Evolutionary conservation across 2,329 filamentous ascomycete species (phyloP).

Genomic region (Dactylellina sp.): DNA sequence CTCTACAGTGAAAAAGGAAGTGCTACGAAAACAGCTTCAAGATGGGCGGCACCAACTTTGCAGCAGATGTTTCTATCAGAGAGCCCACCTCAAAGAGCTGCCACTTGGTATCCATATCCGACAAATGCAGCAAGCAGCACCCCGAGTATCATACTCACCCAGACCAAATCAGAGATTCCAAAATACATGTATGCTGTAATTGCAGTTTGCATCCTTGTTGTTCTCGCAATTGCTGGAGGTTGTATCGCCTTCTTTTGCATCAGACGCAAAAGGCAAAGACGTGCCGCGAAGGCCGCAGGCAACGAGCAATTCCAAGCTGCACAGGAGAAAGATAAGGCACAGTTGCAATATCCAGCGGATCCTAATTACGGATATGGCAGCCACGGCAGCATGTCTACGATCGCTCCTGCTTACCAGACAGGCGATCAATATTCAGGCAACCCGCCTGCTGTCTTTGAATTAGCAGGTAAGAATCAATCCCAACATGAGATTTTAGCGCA

Average conservation of each 20-base stretch:
- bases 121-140: constrained; percentile 25
- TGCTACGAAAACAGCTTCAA: constrained; percentile 54
- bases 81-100: constrained; percentile 30
- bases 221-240: constrained; percentile 45
- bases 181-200: constrained; percentile 54
- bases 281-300: constrained; percentile 38
- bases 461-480: constrained; percentile 35
- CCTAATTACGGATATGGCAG: constrained; percentile 34
- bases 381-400: constrained; percentile 46
- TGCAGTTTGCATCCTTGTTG: constrained; percentile 43
- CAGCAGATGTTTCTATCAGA: constrained; percentile 52
- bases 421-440: constrained; percentile 36
- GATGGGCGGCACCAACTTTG: constrained; percentile 57
- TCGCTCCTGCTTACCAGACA: constrained; percentile 46
- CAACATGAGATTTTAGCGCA: constrained; percentile 8
- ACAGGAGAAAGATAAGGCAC: constrained; percentile 43
- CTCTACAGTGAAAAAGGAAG: constrained; percentile 52
- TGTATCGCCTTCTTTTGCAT: constrained; percentile 54
- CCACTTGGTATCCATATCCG: constrained; percentile 49
- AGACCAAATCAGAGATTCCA: constrained; percentile 46
- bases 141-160: constrained; percentile 29
- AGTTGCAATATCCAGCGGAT: constrained; percentile 41
- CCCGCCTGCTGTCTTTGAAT: constrained; percentile 48
- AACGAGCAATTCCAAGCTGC: constrained; percentile 52
- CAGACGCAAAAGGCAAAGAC: constrained; percentile 35